phyloP scores from a whole-genome alignment of 2,329 filamentous ascomycete genomes.

The Fusarium chlamydosporum region DNA sequence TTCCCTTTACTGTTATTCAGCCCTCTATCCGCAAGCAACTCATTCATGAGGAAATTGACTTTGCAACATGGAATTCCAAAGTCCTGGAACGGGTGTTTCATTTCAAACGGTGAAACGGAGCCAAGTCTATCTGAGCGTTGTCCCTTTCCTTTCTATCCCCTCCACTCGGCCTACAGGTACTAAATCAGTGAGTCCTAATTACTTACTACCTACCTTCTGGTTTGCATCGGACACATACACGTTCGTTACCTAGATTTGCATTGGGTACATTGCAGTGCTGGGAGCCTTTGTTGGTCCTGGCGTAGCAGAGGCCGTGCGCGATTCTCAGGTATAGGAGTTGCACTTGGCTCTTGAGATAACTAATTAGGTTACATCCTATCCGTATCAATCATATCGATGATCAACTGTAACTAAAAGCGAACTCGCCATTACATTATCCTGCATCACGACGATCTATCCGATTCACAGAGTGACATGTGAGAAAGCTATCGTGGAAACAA shows the following conservation, averaged over 20 bases:
- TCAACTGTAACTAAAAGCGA: not conserved
- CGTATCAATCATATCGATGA: constrained; percentile 3
- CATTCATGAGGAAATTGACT: constrained; percentile 10
- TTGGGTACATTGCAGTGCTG: not conserved
- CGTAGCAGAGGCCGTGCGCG: constrained; percentile 24
- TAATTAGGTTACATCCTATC: not conserved
- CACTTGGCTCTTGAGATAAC: constrained; percentile 20
- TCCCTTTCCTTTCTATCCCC: not conserved
- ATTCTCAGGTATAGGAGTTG: constrained; percentile 18
- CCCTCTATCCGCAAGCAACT: constrained; percentile 5
- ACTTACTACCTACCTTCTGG: not conserved
- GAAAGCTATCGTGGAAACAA: constrained; percentile 1
- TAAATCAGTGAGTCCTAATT: constrained; percentile 7
- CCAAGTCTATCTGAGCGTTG: constrained; percentile 16
- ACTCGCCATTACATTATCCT: constrained; percentile 8
- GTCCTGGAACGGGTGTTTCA: constrained; percentile 9
- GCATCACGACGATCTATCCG: not conserved
- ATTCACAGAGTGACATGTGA: constrained; percentile 14
- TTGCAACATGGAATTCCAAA: constrained; percentile 20
- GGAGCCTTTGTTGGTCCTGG: constrained; percentile 22
- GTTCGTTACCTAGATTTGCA: constrained; percentile 5
- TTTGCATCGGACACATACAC: constrained; percentile 10
- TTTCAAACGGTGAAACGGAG: constrained; percentile 29
- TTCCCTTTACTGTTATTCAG: not conserved
- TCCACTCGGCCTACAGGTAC: constrained; percentile 5